phyloP scores from a whole-genome alignment of 2,329 filamentous ascomycete species.

The Pseudogymnoascus sp. region DNA sequence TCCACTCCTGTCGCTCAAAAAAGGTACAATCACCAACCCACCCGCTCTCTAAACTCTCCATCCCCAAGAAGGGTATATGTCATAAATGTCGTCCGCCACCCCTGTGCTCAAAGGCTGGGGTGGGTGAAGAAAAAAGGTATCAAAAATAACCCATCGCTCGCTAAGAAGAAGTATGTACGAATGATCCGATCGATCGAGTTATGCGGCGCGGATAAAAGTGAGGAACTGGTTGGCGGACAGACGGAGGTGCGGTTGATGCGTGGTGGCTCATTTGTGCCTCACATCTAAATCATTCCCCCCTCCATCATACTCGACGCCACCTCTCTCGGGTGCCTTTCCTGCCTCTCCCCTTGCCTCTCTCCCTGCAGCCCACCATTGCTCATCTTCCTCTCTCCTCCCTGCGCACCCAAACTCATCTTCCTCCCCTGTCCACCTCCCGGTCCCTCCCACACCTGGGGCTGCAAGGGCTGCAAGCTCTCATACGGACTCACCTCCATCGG shows the following conservation, averaged over 20 bases:
- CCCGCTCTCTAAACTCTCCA: neutral
- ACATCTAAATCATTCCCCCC: conserved; percentile 27
- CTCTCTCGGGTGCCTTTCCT: conserved; percentile 27
- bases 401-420: conserved; percentile 11
- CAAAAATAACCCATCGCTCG: neutral
- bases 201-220: neutral
- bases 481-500: conserved; percentile 22
- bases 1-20: neutral
- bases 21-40: conserved; percentile 6
- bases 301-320: conserved; percentile 26
- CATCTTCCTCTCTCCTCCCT: conserved; percentile 2
- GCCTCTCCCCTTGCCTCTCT: conserved; percentile 18
- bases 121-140: neutral
- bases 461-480: conserved; percentile 24
- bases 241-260: neutral
- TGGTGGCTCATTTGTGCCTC: neutral
- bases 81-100: neutral
- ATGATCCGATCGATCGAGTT: neutral
- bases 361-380: neutral
- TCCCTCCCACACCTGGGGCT: conserved; percentile 15
- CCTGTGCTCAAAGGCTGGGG: neutral
- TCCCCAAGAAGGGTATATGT: conserved; percentile 9
- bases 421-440: conserved; percentile 11
- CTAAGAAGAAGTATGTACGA: neutral
- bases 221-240: neutral